Conservation (phyloP, 768 basidiomycete genomes). For the Serendipita indica region DNA sequence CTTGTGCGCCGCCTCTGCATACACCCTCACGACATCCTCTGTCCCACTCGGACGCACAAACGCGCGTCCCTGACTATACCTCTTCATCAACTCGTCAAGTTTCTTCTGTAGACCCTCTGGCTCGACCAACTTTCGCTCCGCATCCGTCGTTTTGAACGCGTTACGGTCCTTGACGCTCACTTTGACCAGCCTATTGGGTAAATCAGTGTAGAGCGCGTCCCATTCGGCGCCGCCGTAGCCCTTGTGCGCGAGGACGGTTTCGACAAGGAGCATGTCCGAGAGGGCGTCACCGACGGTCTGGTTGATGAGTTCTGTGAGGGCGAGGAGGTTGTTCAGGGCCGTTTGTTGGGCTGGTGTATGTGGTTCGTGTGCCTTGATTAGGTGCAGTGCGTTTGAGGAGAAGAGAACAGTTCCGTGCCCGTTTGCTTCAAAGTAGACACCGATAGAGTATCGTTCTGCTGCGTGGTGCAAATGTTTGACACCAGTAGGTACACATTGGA, state of each 20-base stretch:
- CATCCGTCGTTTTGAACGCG: conserved; percentile 81
- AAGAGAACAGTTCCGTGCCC: conserved; percentile 97
- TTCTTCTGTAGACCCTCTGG: conserved; percentile 67
- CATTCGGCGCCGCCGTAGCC: conserved; percentile 73
- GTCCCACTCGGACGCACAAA: conserved; percentile 97
- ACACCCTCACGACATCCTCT: conserved; percentile 94
- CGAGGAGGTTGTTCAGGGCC: conserved; percentile 59
- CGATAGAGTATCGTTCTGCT: conserved; percentile 82
- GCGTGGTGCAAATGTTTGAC: conserved; percentile 98
- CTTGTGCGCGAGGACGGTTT: conserved; percentile 78
- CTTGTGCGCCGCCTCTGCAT: conserved; percentile 73
- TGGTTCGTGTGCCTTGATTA: conserved; percentile 48
- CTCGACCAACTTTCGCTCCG: conserved; percentile 73
- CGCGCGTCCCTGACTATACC: conserved; percentile 70
- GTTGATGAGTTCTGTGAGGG: conserved; percentile 77
- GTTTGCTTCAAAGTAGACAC: conserved; percentile 99
- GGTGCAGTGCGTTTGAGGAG: conserved; percentile 55
- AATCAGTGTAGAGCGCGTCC: conserved; percentile 84
- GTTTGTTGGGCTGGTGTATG: conserved; percentile 70
- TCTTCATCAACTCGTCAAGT: conserved; percentile 66
- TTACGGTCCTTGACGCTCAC: conserved; percentile 73
- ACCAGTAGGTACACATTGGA: conserved; percentile 88
- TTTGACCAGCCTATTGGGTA: conserved; percentile 91
- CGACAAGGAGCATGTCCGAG: conserved; percentile 90
- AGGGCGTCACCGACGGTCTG: conserved; percentile 97